These are phyloP conservation scores for Lepidium sativum DNA, from an alignment of 345 rosid species.

Conservation along the genomic window DNA sequence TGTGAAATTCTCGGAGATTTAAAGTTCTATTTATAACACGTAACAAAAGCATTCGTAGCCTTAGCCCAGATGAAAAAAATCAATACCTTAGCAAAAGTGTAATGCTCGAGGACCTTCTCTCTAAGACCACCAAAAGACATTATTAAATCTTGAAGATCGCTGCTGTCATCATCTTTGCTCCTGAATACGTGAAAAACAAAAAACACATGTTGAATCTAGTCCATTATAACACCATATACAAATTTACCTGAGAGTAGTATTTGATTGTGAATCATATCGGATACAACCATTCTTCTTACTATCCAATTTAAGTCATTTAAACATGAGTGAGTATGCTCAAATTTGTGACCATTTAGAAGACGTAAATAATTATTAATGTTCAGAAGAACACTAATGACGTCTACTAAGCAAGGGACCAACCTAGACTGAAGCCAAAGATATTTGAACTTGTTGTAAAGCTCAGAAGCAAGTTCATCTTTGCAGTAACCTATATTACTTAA, in stretches of 20 bases:
- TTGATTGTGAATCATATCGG: not conserved
- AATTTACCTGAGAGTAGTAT: not conserved
- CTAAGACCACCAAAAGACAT: constrained; percentile 71
- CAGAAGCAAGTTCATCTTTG: constrained; percentile 83
- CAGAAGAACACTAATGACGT: constrained; percentile 7
- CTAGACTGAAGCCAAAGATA: constrained; percentile 66
- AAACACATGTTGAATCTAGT: constrained; percentile 8
- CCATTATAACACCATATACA: not conserved
- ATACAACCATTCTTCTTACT: not conserved
- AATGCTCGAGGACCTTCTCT: constrained; percentile 85
- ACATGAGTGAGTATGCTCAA: not conserved
- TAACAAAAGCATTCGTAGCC: not conserved
- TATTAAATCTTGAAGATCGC: constrained; percentile 70
- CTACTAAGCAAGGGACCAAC: constrained; percentile 28
- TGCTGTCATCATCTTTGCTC: constrained; percentile 53
- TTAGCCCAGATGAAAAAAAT: not conserved
- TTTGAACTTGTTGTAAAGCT: constrained; percentile 75
- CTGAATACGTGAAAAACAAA: constrained; percentile 33
- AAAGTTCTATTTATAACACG: not conserved
- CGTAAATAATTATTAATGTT: not conserved
- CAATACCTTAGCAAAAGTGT: constrained; percentile 87
- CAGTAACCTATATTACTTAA: constrained; percentile 93
- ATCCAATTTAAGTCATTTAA: not conserved
- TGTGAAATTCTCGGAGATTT: not conserved
- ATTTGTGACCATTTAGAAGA: not conserved